Conservation (phyloP, 106 monocot genomes). For the Iris macrosiphon region DNA sequence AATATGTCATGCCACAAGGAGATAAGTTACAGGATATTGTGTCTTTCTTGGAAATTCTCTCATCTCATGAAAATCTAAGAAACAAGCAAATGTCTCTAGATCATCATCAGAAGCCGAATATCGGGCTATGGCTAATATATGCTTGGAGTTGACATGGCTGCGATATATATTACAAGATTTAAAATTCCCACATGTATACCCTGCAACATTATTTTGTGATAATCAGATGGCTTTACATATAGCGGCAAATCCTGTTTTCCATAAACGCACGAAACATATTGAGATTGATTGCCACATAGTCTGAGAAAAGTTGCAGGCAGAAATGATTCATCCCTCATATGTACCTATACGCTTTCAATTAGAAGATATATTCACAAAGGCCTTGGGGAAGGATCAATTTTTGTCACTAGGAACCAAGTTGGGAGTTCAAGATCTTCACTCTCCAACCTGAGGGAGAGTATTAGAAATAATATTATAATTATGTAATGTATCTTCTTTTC, state of each 20-base stretch:
- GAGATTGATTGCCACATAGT: background rate
- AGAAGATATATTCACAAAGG: constrained; percentile 1
- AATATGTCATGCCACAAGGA: background rate
- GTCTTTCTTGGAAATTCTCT: background rate
- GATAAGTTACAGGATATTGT: background rate
- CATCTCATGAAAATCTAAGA: constrained; percentile 1
- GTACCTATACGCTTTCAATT: background rate
- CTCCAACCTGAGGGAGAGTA: background rate
- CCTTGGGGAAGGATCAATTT: background rate
- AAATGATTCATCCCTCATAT: background rate
- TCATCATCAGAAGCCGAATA: background rate
- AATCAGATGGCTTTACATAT: background rate
- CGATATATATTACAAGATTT: background rate
- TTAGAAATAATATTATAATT: background rate
- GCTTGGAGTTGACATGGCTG: background rate
- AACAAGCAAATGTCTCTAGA: background rate
- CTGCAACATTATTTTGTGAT: background rate
- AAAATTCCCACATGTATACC: background rate
- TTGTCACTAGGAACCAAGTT: background rate
- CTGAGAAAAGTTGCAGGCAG: background rate
- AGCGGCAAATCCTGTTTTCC: background rate
- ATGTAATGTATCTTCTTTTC: too few relatives aligned
- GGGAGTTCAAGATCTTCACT: background rate
- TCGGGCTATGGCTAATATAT: background rate
- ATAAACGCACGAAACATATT: background rate